Base-by-base conservation (phyloP, 805 yeast species). In the Nakazawaea wickerhamii region DNA sequence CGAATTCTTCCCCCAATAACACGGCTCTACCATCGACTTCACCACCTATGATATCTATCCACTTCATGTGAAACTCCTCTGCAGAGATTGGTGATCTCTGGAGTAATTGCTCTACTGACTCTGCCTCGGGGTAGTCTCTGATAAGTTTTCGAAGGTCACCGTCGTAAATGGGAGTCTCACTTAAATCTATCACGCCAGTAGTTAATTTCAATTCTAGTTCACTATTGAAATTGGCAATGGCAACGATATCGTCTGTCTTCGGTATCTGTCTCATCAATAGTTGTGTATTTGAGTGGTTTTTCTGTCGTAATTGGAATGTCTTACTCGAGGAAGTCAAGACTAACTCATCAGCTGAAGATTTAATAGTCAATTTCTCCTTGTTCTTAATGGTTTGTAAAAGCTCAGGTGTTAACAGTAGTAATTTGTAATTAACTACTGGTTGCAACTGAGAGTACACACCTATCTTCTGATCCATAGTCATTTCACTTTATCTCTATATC, bases 271-370 rank as follows among this genome's bases (percentile, higher is more conserved):
- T 58, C 56, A 77, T 55, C 18, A 89, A 47, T 50, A 88, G 57
- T n/a, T 85, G 80, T 4, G 91, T 75, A 58, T 91, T 89, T 6
- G 96, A 84, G 59, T 91, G 97, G 55, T 87, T 86, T 66, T 84
- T 81, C 53, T 84, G 90, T 40, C 87, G 70, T 14, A 89, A 52
- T 35, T 68, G 66, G 75, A 77, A 89, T 0, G 95, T 84, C 39
- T 67, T 59, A 22, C 61, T 49, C 3, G 61, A 50, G 1, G 91
- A 75, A 45, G 90, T 82, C 13, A 88, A 57, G 23, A 77, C 87
- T 7, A 85, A 74, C 34, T 70, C 72, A 22, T 46, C 10, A 6
- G 22, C 44, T 1, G 70, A 51, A 4, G 77, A 57, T 48, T 71
- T 73, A 34, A 63, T 43, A 15, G 42, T 35, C 18, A 61, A 23